Percentiles rank a stretch among this genome's conserved stretches.
Evolutionary conservation across 2,329 filamentous ascomycete species (phyloP).

Genomic region (Alternaria ethzedia): DNA sequence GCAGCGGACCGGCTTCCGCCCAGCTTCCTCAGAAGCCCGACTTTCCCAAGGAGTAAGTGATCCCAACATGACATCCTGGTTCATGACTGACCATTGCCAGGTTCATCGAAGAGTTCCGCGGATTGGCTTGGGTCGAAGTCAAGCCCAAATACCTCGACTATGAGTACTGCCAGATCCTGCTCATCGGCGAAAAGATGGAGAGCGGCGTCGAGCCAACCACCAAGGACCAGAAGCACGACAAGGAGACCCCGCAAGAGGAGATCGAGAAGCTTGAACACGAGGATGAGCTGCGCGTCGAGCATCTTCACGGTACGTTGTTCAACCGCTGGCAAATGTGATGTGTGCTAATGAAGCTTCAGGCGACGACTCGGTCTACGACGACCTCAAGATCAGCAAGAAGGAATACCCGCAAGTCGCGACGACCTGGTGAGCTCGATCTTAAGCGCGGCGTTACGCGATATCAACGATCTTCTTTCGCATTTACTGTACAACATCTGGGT

Average conservation of each 20-base stretch:
- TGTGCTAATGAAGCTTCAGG: conserved; percentile 47
- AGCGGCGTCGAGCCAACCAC: conserved; percentile 64
- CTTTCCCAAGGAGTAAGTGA: conserved; percentile 71
- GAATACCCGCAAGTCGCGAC: conserved; percentile 59
- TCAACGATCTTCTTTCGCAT: neutral
- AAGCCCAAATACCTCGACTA: conserved; percentile 77
- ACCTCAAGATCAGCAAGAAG: conserved; percentile 65
- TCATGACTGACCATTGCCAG: conserved; percentile 47
- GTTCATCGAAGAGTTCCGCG: conserved; percentile 73
- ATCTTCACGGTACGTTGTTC: conserved; percentile 57
- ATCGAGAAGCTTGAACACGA: conserved; percentile 78
- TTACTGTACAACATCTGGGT: neutral
- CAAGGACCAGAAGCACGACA: conserved; percentile 62
- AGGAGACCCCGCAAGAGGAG: conserved; percentile 71
- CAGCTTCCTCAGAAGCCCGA: conserved; percentile 69
- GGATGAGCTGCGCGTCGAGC: conserved; percentile 70
- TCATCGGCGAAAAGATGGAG: conserved; percentile 73
- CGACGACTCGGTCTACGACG: conserved; percentile 66
- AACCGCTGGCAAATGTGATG: neutral
- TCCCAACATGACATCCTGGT: no score
- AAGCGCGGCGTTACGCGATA: neutral
- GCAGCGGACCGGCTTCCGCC: conserved; percentile 68
- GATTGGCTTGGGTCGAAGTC: conserved; percentile 75
- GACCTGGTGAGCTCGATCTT: conserved; percentile 35
- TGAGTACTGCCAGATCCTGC: conserved; percentile 74